Conservation (phyloP, 768 basidiomycete species). For the Lyophyllum decastes region DNA sequence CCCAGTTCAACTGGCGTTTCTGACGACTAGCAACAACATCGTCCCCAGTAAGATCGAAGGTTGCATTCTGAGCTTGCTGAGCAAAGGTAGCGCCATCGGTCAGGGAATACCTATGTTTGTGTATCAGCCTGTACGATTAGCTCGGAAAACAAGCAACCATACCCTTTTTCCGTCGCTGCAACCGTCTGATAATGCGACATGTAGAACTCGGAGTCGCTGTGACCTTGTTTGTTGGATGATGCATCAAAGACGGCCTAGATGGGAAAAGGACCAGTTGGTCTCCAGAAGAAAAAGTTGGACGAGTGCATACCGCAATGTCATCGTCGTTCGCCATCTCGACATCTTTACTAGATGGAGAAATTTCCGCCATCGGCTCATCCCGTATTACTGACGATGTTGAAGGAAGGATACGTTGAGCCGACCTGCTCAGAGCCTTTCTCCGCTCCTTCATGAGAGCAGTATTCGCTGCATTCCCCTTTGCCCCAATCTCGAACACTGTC, state of each 20-base stretch:
- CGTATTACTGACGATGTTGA: constrained; percentile 31
- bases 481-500: constrained; percentile 89
- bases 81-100: constrained; percentile 86
- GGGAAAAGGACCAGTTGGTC: constrained; percentile 4
- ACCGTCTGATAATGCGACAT: constrained; percentile 92
- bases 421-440: constrained; percentile 73
- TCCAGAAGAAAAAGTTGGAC: neutral
- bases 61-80: constrained; percentile 75
- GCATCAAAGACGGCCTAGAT: constrained; percentile 68
- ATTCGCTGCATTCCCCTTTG: constrained; percentile 63
- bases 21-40: constrained; percentile 62
- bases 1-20: constrained; percentile 80
- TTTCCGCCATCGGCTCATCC: constrained; percentile 35
- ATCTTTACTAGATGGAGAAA: constrained; percentile 29
- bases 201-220: constrained; percentile 84
- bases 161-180: constrained; percentile 90
- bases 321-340: constrained; percentile 79
- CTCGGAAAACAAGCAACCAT: constrained; percentile 18
- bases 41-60: constrained; percentile 85
- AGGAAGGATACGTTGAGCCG: constrained; percentile 47
- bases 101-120: constrained; percentile 73
- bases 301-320: constrained; percentile 63
- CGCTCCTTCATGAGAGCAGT: constrained; percentile 87
- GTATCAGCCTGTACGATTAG: neutral
- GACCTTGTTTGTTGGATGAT: constrained; percentile 51